These are phyloP conservation scores for Saccharomyces cerevisiae DNA, from an alignment of 805 yeast genomes.

Conservation along the genomic window DNA sequence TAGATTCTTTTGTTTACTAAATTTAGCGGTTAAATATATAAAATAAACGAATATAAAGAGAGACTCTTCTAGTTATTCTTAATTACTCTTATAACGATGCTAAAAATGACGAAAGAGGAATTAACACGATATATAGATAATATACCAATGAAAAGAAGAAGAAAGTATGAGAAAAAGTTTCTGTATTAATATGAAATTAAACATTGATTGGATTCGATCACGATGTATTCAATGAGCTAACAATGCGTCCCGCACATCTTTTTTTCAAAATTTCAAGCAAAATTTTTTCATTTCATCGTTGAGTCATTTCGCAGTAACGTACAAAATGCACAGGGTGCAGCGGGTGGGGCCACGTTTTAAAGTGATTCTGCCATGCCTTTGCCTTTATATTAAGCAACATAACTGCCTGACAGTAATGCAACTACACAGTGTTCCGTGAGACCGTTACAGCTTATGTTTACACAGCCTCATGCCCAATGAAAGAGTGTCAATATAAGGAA, in stretches of 20 bases:
- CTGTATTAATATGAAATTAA: background rate
- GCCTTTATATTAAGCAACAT: background rate
- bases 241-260: background rate
- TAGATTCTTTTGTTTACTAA: background rate
- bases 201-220: background rate
- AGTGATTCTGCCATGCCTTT: background rate
- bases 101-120: background rate
- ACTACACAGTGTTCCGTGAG: background rate
- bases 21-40: background rate
- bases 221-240: background rate
- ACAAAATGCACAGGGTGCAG: background rate
- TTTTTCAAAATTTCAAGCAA: background rate
- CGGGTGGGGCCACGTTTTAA: background rate
- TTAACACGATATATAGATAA: background rate
- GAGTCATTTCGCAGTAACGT: background rate
- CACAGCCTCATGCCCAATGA: background rate
- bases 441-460: background rate
- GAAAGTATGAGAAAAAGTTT: background rate
- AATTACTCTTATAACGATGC: background rate
- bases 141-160: background rate
- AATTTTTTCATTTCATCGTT: background rate
- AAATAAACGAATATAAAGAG: background rate
- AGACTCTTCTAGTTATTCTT: background rate
- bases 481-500: background rate
- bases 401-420: background rate